Percentiles rank a stretch among this genome's conserved stretches.
Conservation (phyloP, 768 basidiomycete genomes). For the Suillus weaverae region DNA sequence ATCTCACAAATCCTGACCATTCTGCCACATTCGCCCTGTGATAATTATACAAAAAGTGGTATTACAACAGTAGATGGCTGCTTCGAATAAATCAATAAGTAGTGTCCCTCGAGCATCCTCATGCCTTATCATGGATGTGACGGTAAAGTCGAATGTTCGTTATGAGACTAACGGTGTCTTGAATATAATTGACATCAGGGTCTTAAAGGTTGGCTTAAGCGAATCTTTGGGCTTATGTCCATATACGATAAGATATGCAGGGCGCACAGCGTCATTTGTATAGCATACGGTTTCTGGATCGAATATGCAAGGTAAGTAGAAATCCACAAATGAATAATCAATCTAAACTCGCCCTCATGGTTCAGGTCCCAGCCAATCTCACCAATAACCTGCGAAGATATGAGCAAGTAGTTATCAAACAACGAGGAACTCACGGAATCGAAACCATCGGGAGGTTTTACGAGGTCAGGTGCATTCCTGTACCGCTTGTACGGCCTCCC, state of each 20-base stretch:
- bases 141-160: background rate
- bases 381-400: constrained; percentile 49
- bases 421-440: constrained; percentile 48
- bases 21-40: background rate
- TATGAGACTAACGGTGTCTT: constrained; percentile 33
- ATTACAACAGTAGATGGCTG: constrained; percentile 9
- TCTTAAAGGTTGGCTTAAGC: constrained; percentile 22
- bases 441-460: constrained; percentile 54
- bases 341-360: constrained; percentile 43
- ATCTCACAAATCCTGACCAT: background rate
- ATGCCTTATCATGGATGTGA: background rate
- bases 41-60: background rate
- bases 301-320: background rate
- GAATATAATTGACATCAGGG: constrained; percentile 28
- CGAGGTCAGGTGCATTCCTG: constrained; percentile 48
- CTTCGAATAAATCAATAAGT: constrained; percentile 16
- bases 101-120: constrained; percentile 5
- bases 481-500: constrained; percentile 54
- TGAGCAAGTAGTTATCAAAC: background rate
- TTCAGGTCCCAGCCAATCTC: constrained; percentile 65
- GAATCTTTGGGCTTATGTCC: constrained; percentile 31
- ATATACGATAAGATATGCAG: constrained; percentile 67
- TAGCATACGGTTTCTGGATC: constrained; percentile 61
- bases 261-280: constrained; percentile 63
- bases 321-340: background rate